Evolutionary conservation across 176 grass and related monocot genomes (phyloP).

Genomic region (Echinochloa phyllopogon): DNA sequence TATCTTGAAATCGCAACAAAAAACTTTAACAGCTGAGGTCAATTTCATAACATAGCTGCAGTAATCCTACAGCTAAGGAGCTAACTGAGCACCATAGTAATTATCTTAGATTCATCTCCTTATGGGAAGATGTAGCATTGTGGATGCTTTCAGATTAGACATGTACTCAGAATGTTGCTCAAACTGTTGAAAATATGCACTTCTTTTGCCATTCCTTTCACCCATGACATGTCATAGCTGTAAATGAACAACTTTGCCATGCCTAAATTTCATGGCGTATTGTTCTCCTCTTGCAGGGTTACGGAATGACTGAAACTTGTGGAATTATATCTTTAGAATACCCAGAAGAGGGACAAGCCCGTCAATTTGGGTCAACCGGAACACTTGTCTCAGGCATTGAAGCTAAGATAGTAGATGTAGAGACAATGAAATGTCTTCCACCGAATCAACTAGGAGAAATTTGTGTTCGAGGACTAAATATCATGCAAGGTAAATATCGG

Average conservation of each 20-base stretch:
- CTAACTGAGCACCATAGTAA: not conserved
- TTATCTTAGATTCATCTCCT: not conserved
- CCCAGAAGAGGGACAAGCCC: conserved; percentile 50
- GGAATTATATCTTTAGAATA: conserved; percentile 75
- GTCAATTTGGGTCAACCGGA: conserved; percentile 78
- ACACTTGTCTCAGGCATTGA: conserved; percentile 65
- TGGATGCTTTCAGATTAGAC: not conserved
- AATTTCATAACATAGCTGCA: conserved; percentile 9
- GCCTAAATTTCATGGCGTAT: conserved; percentile 19
- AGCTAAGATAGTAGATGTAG: conserved; percentile 70
- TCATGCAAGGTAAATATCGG: conserved; percentile 90
- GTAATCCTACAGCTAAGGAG: not conserved
- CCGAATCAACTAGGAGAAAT: conserved; percentile 89
- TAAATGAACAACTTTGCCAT: conserved; percentile 14
- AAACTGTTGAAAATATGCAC: not conserved
- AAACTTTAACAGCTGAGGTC: conserved; percentile 1
- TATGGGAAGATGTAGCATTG: conserved; percentile 1
- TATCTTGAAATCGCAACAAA: not conserved
- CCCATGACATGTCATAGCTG: not conserved
- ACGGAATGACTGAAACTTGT: conserved; percentile 95
- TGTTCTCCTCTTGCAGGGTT: conserved; percentile 58
- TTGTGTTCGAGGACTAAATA: conserved; percentile 78
- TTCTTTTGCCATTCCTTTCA: conserved; percentile 15
- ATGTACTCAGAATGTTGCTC: not conserved
- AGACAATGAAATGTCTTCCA: conserved; percentile 65